Conservation (phyloP, 2,329 filamentous ascomycete species). For the Aspergillus neoniger region DNA sequence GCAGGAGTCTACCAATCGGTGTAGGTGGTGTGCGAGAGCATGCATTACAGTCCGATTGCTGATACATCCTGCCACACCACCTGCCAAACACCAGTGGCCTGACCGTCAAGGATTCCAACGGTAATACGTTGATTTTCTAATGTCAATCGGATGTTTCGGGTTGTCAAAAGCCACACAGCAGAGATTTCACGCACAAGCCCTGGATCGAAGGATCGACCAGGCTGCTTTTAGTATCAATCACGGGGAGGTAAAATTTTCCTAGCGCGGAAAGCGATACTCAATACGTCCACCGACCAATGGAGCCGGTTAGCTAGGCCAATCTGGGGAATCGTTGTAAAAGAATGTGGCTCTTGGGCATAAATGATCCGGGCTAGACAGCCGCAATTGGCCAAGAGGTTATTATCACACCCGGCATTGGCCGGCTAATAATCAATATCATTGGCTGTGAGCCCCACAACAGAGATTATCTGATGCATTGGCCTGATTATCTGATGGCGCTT, state of each 20-base stretch:
- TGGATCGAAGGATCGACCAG: neutral
- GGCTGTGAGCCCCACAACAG: neutral
- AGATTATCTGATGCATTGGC: neutral
- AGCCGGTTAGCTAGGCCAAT: neutral
- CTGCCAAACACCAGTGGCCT: neutral
- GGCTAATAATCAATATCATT: neutral
- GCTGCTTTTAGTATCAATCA: neutral
- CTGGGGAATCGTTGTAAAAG: neutral
- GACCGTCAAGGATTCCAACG: no score
- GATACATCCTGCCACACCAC: neutral
- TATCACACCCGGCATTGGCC: neutral
- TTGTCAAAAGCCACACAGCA: neutral
- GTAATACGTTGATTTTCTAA: neutral
- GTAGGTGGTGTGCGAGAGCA: no score
- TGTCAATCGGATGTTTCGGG: neutral
- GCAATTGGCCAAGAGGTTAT: neutral
- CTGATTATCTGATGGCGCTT: slow-evolving; percentile 3
- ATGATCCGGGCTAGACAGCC: neutral
- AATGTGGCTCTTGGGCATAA: neutral
- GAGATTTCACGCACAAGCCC: neutral
- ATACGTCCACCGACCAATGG: neutral
- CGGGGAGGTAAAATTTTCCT: neutral
- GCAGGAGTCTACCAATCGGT: neutral
- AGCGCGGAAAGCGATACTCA: neutral
- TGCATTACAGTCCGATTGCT: no score